Percentiles rank a stretch among this genome's conserved stretches.
phyloP scores from a whole-genome alignment of 306 rosid genomes.

The Spatholobus suberectus region DNA sequence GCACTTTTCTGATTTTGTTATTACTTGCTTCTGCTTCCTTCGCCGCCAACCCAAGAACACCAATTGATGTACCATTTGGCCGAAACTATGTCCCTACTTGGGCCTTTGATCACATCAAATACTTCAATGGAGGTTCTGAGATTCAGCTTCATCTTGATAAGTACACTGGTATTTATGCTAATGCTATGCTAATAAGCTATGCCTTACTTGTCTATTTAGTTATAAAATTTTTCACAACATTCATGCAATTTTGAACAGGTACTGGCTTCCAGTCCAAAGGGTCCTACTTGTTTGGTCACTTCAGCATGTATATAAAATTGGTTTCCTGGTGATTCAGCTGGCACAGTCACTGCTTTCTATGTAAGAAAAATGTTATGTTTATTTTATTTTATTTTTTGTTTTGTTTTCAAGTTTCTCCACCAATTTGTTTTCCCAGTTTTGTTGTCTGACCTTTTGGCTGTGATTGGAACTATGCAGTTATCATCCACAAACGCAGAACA shows the following conservation, averaged over 20 bases:
- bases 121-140: conserved; percentile 68
- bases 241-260: conserved; percentile 42
- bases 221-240: background rate
- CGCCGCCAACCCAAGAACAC: conserved; percentile 53
- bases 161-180: conserved; percentile 60
- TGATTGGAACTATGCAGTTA: conserved; percentile 52
- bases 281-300: conserved; percentile 81
- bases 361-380: conserved; percentile 46
- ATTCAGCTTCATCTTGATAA: conserved; percentile 76
- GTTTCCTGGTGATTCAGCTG: conserved; percentile 85
- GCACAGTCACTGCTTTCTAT: conserved; percentile 86
- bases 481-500: conserved; percentile 87
- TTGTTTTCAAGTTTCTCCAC: background rate
- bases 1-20: conserved; percentile 42
- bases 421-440: background rate
- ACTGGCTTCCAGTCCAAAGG: conserved; percentile 93
- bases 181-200: background rate
- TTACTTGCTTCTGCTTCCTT: conserved; percentile 39
- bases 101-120: conserved; percentile 89
- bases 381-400: background rate
- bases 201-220: no score
- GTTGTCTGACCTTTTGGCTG: background rate
- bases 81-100: conserved; percentile 81
- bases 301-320: conserved; percentile 77
- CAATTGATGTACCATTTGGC: conserved; percentile 70